A percentile compares a stretch with the other conserved stretches of the same genome.
These are phyloP conservation scores for Barbarea vulgaris DNA, from an alignment of 345 rosid genomes.

Conservation along the genomic window DNA sequence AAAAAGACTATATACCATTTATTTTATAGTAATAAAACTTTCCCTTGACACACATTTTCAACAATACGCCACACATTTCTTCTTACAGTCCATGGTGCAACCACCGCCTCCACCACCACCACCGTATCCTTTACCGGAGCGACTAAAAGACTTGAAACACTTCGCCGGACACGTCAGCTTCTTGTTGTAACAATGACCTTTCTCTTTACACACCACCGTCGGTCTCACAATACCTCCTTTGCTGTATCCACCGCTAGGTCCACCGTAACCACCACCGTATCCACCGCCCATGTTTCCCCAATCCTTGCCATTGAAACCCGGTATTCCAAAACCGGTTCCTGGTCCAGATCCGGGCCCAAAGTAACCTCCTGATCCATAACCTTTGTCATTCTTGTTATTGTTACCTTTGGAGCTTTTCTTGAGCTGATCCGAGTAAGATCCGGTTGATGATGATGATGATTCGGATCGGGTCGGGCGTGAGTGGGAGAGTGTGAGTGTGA, in stretches of 20 bases:
- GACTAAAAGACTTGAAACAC: slow-evolving; percentile 77
- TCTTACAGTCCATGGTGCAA: slow-evolving; percentile 89
- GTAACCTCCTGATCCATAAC: slow-evolving; percentile 40
- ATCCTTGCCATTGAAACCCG: slow-evolving; percentile 55
- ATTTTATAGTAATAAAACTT: neutral
- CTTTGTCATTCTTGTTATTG: slow-evolving; percentile 39
- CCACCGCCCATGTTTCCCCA: slow-evolving; percentile 57
- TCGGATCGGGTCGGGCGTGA: slow-evolving; percentile 40
- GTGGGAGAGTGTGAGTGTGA: slow-evolving; percentile 35
- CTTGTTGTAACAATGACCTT: slow-evolving; percentile 78
- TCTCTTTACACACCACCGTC: slow-evolving; percentile 68
- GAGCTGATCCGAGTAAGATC: slow-evolving; percentile 33
- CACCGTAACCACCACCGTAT: slow-evolving; percentile 56
- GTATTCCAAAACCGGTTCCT: slow-evolving; percentile 43
- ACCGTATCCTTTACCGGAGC: slow-evolving; percentile 80
- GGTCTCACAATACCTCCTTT: slow-evolving; percentile 60
- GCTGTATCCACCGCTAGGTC: slow-evolving; percentile 60
- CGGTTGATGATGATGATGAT: slow-evolving; percentile 20
- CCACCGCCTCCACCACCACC: slow-evolving; percentile 94
- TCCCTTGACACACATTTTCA: slow-evolving; percentile 26
- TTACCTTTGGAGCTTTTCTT: slow-evolving; percentile 36
- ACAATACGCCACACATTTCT: slow-evolving; percentile 81
- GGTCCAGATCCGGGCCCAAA: slow-evolving; percentile 37
- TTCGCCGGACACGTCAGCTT: slow-evolving; percentile 85
- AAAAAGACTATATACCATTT: neutral